Base-by-base conservation (phyloP, 805 yeast genomes). In the Cyberlindnera saturnus region DNA sequence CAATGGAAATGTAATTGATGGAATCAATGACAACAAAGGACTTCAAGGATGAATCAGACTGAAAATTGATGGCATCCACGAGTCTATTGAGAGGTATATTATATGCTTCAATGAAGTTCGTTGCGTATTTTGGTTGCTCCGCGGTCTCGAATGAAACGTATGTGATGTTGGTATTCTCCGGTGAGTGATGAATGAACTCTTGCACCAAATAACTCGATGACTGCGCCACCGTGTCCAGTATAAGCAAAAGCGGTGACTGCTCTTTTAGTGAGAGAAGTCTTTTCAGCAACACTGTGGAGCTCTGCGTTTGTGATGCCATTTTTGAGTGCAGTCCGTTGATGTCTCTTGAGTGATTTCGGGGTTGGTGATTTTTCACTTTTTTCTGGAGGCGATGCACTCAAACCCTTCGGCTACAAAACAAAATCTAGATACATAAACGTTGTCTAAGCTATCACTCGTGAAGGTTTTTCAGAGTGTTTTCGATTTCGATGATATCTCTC, bases 221-320 rank as follows among this genome's bases (percentile, higher is more conserved):
- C 60, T 90, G 96, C 0, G 74, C 67, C 9, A 88, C 62, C 1
- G 85, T 72, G 59, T 93, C 98, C 8, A 76, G 57, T 4, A 84
- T 67, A 5, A 91, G 68, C 3, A 87, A 61, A 42, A 91, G 75
- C 0, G 96, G 95, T 0, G 91, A 75, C 18, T 63, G 62, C 55
- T 93, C 98, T 50, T 81, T 85, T 40, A 86, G 64, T 3, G 80
- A 63, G 3, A 93, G 61, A 6, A 87, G 66, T 45, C 98, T 66
- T 37, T 73, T 78, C 43, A 90, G 67, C 6, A 89, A 66, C 29
- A 83, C 82, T n/a, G 73, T 48, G 34, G 73, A 65, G 45, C 64
- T 67, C 36, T 69, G 70, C 4, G 65, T 58, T 4, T 68, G 51
- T 13, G 60, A 53, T 2, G 68, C 56, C 70, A 65, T 66, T 14